Evolutionary conservation across 164 flowering plant species (phyloP).

Genomic region (Dillenia suffruticosa): DNA sequence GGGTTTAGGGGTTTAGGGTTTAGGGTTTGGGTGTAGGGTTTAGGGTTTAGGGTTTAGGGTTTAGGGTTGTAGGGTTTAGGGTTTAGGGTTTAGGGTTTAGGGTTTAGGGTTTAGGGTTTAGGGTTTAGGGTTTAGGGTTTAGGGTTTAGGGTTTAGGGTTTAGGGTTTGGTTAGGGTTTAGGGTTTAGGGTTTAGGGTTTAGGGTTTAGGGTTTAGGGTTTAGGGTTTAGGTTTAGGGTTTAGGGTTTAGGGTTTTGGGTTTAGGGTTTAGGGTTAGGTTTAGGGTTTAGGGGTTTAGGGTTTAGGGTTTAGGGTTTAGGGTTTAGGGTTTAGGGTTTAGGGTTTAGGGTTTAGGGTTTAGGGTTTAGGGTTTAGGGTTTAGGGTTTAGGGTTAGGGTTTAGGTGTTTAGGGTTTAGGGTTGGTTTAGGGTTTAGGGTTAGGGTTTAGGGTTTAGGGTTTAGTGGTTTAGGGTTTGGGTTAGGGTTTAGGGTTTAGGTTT

Average conservation of each 20-base stretch:
- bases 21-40: no score
- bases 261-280: conserved; percentile 5
- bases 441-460: no score
- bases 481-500: no score
- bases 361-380: no score
- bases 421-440: no score
- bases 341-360: neutral
- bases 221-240: conserved; percentile 1
- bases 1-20: no score
- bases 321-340: conserved; percentile 10
- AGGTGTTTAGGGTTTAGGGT: no score
- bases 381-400: no score
- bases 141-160: conserved; percentile 1
- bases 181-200: conserved; percentile 3
- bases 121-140: conserved; percentile 5
- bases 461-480: no score
- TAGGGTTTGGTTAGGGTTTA: neutral
- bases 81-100: conserved; percentile 8
- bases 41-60: conserved; percentile 12
- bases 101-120: conserved; percentile 7
- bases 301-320: conserved; percentile 10
- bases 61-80: conserved; percentile 9
- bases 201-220: conserved; percentile 6
- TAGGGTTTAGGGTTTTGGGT: conserved; percentile 2
- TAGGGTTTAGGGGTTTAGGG: conserved; percentile 8